These are phyloP conservation scores for Globisporangium rhizosaccharum DNA, from an alignment of 352 stramenopile species.

Conservation along the genomic window DNA sequence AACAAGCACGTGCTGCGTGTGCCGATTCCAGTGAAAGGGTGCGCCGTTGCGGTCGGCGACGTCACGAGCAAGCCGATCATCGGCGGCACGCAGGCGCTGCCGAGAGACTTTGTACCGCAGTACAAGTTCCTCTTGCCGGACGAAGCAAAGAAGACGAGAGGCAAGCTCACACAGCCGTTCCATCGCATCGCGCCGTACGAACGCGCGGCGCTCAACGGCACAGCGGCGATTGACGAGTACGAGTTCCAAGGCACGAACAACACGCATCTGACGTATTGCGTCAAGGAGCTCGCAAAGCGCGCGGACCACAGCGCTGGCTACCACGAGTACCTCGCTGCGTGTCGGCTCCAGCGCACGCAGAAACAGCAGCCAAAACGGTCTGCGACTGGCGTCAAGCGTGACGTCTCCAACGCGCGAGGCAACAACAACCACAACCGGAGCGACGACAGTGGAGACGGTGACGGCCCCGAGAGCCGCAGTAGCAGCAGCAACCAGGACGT, in stretches of 20 bases:
- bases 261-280: conserved; percentile 82
- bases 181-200: conserved; percentile 63
- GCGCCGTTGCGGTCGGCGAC: conserved; percentile 48
- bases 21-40: conserved; percentile 58
- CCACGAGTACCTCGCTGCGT: conserved; percentile 54
- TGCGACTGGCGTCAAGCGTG: conserved; percentile 36
- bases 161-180: conserved; percentile 40
- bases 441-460: conserved; percentile 27
- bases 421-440: conserved; percentile 21
- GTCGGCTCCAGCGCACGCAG: conserved; percentile 31
- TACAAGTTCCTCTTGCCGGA: conserved; percentile 89
- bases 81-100: conserved; percentile 60
- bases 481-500: conserved; percentile 23
- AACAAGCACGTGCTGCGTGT: conserved; percentile 46
- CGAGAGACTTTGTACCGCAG: conserved; percentile 79
- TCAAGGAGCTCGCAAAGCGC: conserved; percentile 69
- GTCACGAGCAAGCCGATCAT: conserved; percentile 27
- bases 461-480: conserved; percentile 8
- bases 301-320: conserved; percentile 66
- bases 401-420: conserved; percentile 29
- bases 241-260: conserved; percentile 83
- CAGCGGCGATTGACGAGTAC: conserved; percentile 69
- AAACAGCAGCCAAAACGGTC: conserved; percentile 22
- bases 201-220: conserved; percentile 53
- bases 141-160: conserved; percentile 58